A percentile compares a stretch with the other conserved stretches of the same genome.
These are phyloP conservation scores for Lupinus albus DNA, from an alignment of 306 rosid species.

Conservation along the genomic window DNA sequence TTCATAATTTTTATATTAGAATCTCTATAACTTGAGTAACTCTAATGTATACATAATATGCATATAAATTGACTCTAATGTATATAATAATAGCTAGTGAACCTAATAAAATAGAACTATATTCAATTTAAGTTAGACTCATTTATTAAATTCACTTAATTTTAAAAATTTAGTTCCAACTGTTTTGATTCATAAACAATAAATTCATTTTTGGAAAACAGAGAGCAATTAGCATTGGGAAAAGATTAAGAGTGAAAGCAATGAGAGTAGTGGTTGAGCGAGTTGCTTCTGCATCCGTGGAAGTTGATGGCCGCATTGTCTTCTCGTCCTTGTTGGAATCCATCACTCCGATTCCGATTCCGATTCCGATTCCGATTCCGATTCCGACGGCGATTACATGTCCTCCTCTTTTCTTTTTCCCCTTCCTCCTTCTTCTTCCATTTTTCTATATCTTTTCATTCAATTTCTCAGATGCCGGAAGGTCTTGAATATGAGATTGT, in stretches of 20 bases:
- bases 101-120: no score
- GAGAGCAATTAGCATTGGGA: background rate
- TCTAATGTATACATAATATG: no score
- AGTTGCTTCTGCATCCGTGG: constrained; percentile 85
- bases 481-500: constrained; percentile 89
- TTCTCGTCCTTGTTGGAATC: constrained; percentile 82
- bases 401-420: constrained; percentile 15
- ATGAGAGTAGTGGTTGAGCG: constrained; percentile 94
- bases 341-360: constrained; percentile 78
- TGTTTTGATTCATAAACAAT: no score
- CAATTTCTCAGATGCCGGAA: constrained; percentile 65
- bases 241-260: constrained; percentile 48
- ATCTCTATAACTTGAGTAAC: no score
- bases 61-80: no score
- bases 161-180: no score
- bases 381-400: constrained; percentile 84
- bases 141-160: no score
- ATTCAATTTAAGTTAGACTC: no score
- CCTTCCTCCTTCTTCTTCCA: background rate
- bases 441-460: background rate
- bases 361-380: constrained; percentile 87
- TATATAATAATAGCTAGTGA: no score
- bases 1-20: no score
- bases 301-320: constrained; percentile 77
- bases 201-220: no score